Base-by-base conservation (phyloP, 2,329 filamentous ascomycete species). In the Fusarium anguioides region DNA sequence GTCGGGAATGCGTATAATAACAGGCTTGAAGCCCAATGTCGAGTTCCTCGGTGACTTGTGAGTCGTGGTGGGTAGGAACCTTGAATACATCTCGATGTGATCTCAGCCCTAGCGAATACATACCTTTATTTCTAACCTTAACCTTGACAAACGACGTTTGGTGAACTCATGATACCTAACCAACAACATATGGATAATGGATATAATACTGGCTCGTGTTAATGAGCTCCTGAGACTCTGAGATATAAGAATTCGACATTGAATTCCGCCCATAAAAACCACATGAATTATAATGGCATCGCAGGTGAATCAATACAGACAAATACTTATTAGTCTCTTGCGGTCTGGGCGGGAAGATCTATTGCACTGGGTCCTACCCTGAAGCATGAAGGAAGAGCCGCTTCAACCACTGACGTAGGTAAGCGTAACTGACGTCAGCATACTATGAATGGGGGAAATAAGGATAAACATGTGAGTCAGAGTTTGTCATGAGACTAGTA, bases 361-460 rank as follows among this genome's bases (percentile, higher is more conserved):
- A 29, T 50, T 37, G 24, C 15, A 15, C 8, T 4, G 1, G 5
- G 4, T 10, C 4, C 3, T 62, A 62, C 59, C 59, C 59, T 56
- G 12, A 24, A 62, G 59, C 18, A 6, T 14, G 15, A 11, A 12
- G 8, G 14, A 11, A 12, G 8, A 18, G 36, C n/a, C 9, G 8
- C 8, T 8, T 1, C 18, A 51, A 37, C 23, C 31, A 39, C 64
- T 67, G 64, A 68, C 53, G 64, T 67, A 65, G 53, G 45, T 56
- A n/a, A n/a, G n/a, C n/a, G 48, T 45, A 31, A 55, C 59, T 68
- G 59, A 68, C 64, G 64, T 67, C 53, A 67, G 59, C 24, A 58
- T 20, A n/a, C 26, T 3, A 23, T 8, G 5, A 4, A 60, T n/a
- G 3, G 48, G 14, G 36, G 24, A 12, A 26, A 37, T 9, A 20